Evolutionary conservation across 129 eudicot genomes (phyloP), one percentile per base, ranked within the genome.

Genomic region (Artemisia tridentata): DNA sequence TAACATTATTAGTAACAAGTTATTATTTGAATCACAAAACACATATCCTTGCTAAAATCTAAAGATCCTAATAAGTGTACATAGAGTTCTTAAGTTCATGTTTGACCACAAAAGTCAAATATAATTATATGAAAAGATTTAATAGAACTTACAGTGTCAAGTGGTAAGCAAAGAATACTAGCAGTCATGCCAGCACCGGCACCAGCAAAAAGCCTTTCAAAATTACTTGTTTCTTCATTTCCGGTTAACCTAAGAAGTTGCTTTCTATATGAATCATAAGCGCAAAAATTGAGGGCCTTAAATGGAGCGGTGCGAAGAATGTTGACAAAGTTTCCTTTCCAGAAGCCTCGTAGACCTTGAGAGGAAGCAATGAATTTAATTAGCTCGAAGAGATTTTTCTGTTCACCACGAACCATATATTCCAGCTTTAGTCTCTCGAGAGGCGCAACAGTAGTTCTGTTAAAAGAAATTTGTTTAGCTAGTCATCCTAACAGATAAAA

Each of bases 171-270:
- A 67, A 91, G 92, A 5, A 88, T 80, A 48, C 88, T 82, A 58
- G 97, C 96, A 2, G 97, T 91, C 69, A 91, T 82, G 68, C 97
- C 97, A 72, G 97, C 97, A 10, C 93, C 93, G 25, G 96, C 97
- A 73, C 97, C 97, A 58, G 97, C 93, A 63, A 91, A 69, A 51
- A 91, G 83, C 75, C 96, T 81, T 79, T 88, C 91, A 11, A 74
- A 68, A 80, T 91, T 84, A 2, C 90, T 81, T 17, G 92, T 86
- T 75, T 84, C 97, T 81, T 84, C 79, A 63, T 88, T 80, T 63
- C 91, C 90, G 27, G 86, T 80, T 29, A 88, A 67, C 63, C 68
- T 82, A 18, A 77, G 77, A 48, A 91, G 87, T 79, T 88, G 96
- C 68, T 83, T 86, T 77, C 97, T 72, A 53, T 91, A 88, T 0